These are phyloP conservation scores for Lecanicillium sp. DNA, from an alignment of 2,329 filamentous ascomycete species.

Conservation along the genomic window DNA sequence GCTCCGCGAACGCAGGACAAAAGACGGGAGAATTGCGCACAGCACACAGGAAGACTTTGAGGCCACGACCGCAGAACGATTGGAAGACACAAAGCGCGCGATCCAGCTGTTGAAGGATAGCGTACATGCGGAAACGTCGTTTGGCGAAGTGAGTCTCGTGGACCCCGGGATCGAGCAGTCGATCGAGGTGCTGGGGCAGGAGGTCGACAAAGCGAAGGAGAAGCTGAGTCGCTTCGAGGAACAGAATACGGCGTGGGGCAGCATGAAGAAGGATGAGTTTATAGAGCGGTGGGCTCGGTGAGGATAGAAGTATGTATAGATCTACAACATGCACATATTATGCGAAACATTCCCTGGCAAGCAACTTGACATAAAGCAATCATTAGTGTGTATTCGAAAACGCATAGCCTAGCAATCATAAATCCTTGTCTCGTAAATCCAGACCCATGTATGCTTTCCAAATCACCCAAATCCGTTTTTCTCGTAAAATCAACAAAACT, in stretches of 20 bases:
- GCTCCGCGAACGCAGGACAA: constrained; percentile 34
- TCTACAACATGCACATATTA: not conserved
- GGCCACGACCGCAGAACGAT: constrained; percentile 30
- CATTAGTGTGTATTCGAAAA: no score
- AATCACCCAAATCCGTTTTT: not conserved
- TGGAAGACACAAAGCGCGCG: constrained; percentile 43
- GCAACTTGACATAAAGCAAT: not conserved
- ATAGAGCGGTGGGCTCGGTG: constrained; percentile 26
- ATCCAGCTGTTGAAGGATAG: constrained; percentile 45
- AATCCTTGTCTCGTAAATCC: not conserved
- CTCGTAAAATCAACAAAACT: no score
- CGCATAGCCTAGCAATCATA: not conserved
- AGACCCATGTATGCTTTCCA: not conserved
- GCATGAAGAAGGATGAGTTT: constrained; percentile 45
- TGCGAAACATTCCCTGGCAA: not conserved
- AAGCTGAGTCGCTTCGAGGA: constrained; percentile 35
- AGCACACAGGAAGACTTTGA: constrained; percentile 49
- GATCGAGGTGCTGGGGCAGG: constrained; percentile 40
- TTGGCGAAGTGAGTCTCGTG: constrained; percentile 40
- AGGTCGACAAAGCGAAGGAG: constrained; percentile 35
- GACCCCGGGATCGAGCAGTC: constrained; percentile 48
- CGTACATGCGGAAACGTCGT: constrained; percentile 47
- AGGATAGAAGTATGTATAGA: not conserved
- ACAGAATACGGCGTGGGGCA: constrained; percentile 32
- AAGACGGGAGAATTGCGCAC: constrained; percentile 37